A percentile compares a stretch with the other conserved stretches of the same genome.
Evolutionary conservation across 2,329 filamentous ascomycete genomes (phyloP).

Genomic region (Fusarium liriodendri): DNA sequence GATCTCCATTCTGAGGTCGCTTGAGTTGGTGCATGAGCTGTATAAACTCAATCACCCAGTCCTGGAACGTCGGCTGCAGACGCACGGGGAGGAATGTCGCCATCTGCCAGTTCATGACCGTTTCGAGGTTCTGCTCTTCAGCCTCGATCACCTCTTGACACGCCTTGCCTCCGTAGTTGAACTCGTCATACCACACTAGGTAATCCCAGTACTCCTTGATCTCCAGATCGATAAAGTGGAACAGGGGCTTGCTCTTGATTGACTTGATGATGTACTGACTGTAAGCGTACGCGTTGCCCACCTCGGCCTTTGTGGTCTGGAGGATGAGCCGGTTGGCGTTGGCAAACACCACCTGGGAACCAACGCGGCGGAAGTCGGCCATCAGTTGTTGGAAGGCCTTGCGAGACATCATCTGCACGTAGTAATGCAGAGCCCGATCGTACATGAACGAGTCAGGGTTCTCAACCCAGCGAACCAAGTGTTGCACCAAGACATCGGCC

Average conservation of each 20-base stretch:
- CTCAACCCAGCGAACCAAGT: conserved; percentile 97
- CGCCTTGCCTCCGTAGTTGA: conserved; percentile 97
- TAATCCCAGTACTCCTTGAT: conserved; percentile 99
- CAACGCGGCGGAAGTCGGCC: conserved; percentile 94
- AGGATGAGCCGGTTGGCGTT: conserved; percentile 89
- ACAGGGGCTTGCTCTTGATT: conserved; percentile 93
- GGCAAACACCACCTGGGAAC: conserved; percentile 95
- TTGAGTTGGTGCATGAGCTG: conserved; percentile 93
- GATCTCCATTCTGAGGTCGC: conserved; percentile 66
- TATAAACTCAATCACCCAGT: conserved; percentile 96
- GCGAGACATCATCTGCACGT: conserved; percentile 98
- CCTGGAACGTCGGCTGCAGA: conserved; percentile 86
- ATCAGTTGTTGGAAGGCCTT: conserved; percentile 98
- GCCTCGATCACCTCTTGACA: conserved; percentile 83
- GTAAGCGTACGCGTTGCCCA: conserved; percentile 96
- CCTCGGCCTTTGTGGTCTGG: conserved; percentile 96
- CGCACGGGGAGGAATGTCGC: conserved; percentile 85
- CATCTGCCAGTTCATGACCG: conserved; percentile 99
- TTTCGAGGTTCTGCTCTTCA: conserved; percentile 82
- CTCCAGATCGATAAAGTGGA: conserved; percentile 96
- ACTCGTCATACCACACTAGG: conserved; percentile 98
- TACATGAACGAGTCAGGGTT: conserved; percentile 94
- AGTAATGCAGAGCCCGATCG: conserved; percentile 93
- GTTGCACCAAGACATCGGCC: conserved; percentile 97
- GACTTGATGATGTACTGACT: conserved; percentile 98